A percentile compares a stretch with the other conserved stretches of the same genome.
Conservation (phyloP, 1,139 yeast species). For the Blastobotrys persicus region DNA sequence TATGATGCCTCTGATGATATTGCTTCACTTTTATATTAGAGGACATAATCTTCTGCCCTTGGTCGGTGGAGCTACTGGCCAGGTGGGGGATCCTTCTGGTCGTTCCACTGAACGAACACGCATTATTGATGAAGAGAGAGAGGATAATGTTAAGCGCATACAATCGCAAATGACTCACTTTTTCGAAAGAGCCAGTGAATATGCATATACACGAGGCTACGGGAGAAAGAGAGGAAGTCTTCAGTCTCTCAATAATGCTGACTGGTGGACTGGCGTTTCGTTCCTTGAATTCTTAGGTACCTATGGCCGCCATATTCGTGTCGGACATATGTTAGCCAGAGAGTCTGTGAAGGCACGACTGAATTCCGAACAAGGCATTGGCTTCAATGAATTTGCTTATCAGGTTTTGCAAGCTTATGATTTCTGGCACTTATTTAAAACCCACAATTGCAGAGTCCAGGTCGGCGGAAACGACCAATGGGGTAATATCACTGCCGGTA, state of each 20-base stretch:
- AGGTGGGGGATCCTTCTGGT: slow-evolving; percentile 97
- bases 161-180: slow-evolving; percentile 60
- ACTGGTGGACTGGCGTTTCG: slow-evolving; percentile 82
- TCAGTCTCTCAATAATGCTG: slow-evolving; percentile 57
- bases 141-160: slow-evolving; percentile 59
- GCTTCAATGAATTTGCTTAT: slow-evolving; percentile 90
- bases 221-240: slow-evolving; percentile 40
- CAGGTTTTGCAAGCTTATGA: slow-evolving; percentile 93
- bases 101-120: slow-evolving; percentile 68
- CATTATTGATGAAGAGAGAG: slow-evolving; percentile 52
- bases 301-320: slow-evolving; percentile 77
- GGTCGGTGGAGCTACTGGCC: slow-evolving; percentile 98
- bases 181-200: slow-evolving; percentile 57
- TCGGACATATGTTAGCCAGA: slow-evolving; percentile 83
- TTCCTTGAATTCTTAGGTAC: slow-evolving; percentile 74
- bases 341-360: slow-evolving; percentile 82
- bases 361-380: slow-evolving; percentile 69
- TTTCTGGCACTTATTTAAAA: slow-evolving; percentile 70
- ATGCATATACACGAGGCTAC: slow-evolving; percentile 57
- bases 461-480: slow-evolving; percentile 98
- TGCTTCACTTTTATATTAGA: slow-evolving; percentile 75
- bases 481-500: slow-evolving; percentile 97
- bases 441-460: slow-evolving; percentile 64
- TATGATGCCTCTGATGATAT: slow-evolving; percentile 77
- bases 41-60: slow-evolving; percentile 83